Evolutionary conservation across 805 yeast genomes (phyloP).

Genomic region (Komagataella phaffii): DNA sequence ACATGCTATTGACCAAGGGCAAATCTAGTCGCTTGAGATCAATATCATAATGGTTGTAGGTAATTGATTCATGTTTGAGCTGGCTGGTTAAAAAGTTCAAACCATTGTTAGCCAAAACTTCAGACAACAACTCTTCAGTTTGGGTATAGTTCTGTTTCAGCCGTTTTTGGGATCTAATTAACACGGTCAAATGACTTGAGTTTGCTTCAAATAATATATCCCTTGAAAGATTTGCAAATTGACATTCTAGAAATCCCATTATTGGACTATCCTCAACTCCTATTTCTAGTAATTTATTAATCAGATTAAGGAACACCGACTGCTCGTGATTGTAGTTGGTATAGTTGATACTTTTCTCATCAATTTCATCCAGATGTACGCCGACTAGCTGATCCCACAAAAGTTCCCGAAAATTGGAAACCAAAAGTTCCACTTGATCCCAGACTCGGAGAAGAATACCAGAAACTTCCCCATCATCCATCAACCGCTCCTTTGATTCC

Average conservation of each 20-base stretch:
- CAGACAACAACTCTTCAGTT: slow-evolving; percentile 8
- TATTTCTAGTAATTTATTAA: slow-evolving; percentile 46
- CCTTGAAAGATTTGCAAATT: slow-evolving; percentile 24
- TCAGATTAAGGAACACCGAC: slow-evolving; percentile 22
- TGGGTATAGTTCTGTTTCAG: slow-evolving; percentile 21
- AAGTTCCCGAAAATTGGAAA: slow-evolving; percentile 38
- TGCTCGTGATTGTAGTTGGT: slow-evolving; percentile 4
- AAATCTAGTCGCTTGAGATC: slow-evolving; percentile 15
- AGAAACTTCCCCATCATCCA: slow-evolving; percentile 5
- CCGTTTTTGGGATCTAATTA: slow-evolving; percentile 23
- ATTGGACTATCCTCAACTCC: slow-evolving; percentile 58
- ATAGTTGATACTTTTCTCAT: neutral
- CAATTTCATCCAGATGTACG: slow-evolving; percentile 16
- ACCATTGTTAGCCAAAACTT: slow-evolving; percentile 14
- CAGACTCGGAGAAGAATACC: slow-evolving; percentile 38
- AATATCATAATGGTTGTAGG: slow-evolving; percentile 6
- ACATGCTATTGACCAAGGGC: slow-evolving; percentile 43
- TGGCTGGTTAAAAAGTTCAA: slow-evolving; percentile 6
- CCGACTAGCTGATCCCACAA: slow-evolving; percentile 36
- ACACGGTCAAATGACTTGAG: slow-evolving; percentile 24
- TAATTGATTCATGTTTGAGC: slow-evolving; percentile 2
- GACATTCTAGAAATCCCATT: slow-evolving; percentile 43
- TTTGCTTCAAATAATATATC: slow-evolving; percentile 20
- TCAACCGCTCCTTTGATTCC: slow-evolving; percentile 1
- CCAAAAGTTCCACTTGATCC: slow-evolving; percentile 37